These are phyloP conservation scores for Daldinia decipiens DNA, from an alignment of 495 filamentous ascomycete species.

Conservation along the genomic window DNA sequence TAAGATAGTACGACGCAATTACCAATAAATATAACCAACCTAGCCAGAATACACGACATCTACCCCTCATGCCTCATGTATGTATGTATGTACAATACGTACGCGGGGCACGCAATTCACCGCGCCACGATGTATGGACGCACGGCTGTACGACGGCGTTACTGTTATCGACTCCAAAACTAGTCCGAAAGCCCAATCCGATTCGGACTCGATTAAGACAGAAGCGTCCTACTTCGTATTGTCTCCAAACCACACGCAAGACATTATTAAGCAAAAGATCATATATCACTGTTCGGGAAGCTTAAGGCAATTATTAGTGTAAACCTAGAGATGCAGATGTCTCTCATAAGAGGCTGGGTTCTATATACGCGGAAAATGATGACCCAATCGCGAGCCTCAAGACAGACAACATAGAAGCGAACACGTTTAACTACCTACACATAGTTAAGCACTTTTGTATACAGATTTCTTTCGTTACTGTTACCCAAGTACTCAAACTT, in stretches of 20 bases:
- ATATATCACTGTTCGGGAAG: background rate
- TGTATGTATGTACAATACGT: background rate
- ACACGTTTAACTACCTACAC: too few relatives aligned
- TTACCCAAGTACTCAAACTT: background rate
- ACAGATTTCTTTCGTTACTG: background rate
- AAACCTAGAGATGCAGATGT: background rate
- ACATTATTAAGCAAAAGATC: conserved; percentile 9
- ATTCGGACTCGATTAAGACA: conserved; percentile 2
- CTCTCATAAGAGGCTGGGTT: background rate
- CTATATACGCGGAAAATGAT: background rate
- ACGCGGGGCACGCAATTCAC: conserved; percentile 5
- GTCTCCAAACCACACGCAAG: background rate
- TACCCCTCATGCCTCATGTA: background rate
- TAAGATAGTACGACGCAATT: background rate
- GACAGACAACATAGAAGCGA: background rate
- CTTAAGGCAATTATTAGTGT: background rate
- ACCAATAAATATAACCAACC: background rate
- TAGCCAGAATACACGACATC: background rate
- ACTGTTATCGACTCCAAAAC: background rate
- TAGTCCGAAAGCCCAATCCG: background rate
- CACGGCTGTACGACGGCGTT: background rate
- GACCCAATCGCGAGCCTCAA: background rate
- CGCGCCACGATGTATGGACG: conserved; percentile 11
- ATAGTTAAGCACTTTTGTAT: background rate
- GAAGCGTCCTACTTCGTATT: background rate